Conservation (phyloP, 2,329 filamentous ascomycete species). For the Fusarium sp. region DNA sequence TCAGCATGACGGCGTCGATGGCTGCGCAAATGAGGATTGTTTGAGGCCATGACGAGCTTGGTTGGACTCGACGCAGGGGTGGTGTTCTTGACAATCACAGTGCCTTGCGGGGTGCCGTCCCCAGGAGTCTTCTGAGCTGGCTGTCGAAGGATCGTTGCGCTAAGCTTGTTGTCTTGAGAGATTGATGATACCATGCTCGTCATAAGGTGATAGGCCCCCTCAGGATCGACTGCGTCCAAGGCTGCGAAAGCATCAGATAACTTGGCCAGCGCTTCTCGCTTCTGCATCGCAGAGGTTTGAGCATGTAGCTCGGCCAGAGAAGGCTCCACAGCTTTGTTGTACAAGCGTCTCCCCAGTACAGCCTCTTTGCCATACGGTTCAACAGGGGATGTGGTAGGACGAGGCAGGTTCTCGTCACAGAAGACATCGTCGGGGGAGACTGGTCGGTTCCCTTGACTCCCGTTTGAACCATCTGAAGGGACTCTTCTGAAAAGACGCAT, state of each 20-base stretch:
- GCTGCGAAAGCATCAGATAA: conserved; percentile 87
- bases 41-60: conserved; percentile 81
- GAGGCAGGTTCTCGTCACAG: conserved; percentile 73
- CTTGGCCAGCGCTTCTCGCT: conserved; percentile 84
- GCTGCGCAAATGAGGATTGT: conserved; percentile 86
- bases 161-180: conserved; percentile 74
- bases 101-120: conserved; percentile 62
- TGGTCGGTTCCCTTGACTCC: conserved; percentile 51
- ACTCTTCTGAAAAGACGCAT: conserved; percentile 92
- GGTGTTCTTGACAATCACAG: conserved; percentile 67
- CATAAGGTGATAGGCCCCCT: conserved; percentile 88
- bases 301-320: conserved; percentile 86
- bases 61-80: conserved; percentile 58
- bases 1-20: conserved; percentile 74
- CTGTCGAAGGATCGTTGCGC: conserved; percentile 57
- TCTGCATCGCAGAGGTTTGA: conserved; percentile 73
- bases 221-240: conserved; percentile 87
- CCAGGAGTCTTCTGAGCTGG: conserved; percentile 53
- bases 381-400: conserved; percentile 55
- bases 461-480: conserved; percentile 71
- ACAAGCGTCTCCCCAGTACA: conserved; percentile 81
- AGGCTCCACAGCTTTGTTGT: conserved; percentile 83
- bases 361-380: conserved; percentile 81
- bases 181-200: conserved; percentile 80
- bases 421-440: conserved; percentile 55